Evolutionary conservation across 257 asterid genomes (phyloP), one percentile per base, ranked within the genome.

Genomic region (Plantago ovata): DNA sequence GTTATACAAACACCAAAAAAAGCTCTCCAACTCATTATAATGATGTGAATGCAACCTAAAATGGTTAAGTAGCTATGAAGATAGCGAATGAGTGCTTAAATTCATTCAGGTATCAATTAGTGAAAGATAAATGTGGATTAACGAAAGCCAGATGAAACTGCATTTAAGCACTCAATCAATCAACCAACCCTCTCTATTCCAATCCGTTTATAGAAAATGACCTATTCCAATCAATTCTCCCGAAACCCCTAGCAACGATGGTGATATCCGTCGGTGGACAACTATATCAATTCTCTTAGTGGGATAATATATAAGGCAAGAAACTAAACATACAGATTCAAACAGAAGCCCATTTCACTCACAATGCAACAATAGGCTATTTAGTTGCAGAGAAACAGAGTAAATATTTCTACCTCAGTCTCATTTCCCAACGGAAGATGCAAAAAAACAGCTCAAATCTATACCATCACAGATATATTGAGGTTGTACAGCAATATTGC

Each of bases 231-330:
- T 19, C 48, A 69, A 60, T 38, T 73, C 73, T 62, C 74, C 85
- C 62, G 56, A 63, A 59, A 68, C 63, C 69, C 65, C 32, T 42
- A 57, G 69, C 74, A 63, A 42, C n/a, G 88, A 78, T 67, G 62
- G 72, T 70, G 85, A 81, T n/a, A n/a, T n/a, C n/a, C 65, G 79
- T 65, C 57, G 55, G 65, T 62, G 56, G 53, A 65, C 43, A 55
- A 60, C 67, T 69, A 72, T 73, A 72, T 60, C 60, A 47, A 71
- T 71, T 67, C 75, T 62, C 60, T 71, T 69, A 66, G 81, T 49
- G 53, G 72, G 69, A 63, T 60, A 71, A 56, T 41, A 58, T 67
- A 70, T 32, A 50, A 65, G 64, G 68, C 56, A 70, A 65, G 60
- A 61, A 15, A 71, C 61, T 47, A 10, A 67, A 23, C 52, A 43